Percentiles rank a stretch among this genome's conserved stretches.
phyloP scores from a whole-genome alignment of 306 rosid genomes.

The Datisca glomerata region DNA sequence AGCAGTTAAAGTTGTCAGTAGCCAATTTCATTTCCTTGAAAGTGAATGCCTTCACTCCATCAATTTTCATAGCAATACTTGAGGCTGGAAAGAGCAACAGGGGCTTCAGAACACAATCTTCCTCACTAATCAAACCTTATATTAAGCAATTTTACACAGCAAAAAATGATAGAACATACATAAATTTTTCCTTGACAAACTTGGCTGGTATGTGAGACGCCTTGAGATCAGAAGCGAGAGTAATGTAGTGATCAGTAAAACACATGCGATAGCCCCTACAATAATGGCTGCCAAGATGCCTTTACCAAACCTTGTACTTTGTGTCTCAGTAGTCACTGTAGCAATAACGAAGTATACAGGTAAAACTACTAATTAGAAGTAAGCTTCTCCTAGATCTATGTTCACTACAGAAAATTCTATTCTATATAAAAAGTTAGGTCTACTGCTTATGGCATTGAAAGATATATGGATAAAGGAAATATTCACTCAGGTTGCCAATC shows the following conservation, averaged over 20 bases:
- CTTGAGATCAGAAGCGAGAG: slow-evolving; percentile 30
- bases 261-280: slow-evolving; percentile 34
- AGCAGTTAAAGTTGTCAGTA: slow-evolving; percentile 44
- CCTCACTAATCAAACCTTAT: too few species aligned
- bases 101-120: slow-evolving; percentile 13
- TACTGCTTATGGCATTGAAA: too few species aligned
- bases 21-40: slow-evolving; percentile 62
- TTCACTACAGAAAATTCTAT: too few species aligned
- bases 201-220: slow-evolving; percentile 16
- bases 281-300: slow-evolving; percentile 31
- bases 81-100: slow-evolving; percentile 41
- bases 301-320: slow-evolving; percentile 13
- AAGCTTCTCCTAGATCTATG: too few species aligned
- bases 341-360: slow-evolving; percentile 6
- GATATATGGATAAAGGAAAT: too few species aligned
- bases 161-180: too few species aligned
- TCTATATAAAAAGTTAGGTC: too few species aligned
- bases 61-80: slow-evolving; percentile 43
- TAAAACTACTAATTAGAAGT: too few species aligned
- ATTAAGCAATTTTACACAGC: too few species aligned
- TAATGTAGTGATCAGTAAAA: slow-evolving; percentile 28
- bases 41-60: slow-evolving; percentile 62
- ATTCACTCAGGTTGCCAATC: too few species aligned
- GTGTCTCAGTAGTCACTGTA: slow-evolving; percentile 18
- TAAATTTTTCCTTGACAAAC: slow-evolving; percentile 31